Evolutionary conservation across 306 rosid genomes (phyloP).

Genomic region (Vigna mungo): DNA sequence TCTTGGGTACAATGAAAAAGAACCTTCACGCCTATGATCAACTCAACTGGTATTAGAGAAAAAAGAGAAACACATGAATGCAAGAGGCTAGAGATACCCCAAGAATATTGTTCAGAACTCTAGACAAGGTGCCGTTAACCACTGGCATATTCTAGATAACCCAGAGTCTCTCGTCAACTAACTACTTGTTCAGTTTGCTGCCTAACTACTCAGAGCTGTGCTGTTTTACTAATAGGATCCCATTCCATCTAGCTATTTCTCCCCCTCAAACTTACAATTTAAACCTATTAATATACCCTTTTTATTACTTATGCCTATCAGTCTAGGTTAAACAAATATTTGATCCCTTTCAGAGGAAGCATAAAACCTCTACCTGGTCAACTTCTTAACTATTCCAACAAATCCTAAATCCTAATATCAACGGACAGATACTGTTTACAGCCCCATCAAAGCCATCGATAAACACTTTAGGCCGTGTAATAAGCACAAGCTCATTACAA

Average conservation of each 20-base stretch:
- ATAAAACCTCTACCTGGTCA: background rate
- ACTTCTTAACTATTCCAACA: background rate
- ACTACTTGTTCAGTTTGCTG: background rate
- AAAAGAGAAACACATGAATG: background rate
- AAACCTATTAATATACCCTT: background rate
- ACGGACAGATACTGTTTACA: background rate
- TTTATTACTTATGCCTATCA: background rate
- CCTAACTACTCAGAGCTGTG: background rate
- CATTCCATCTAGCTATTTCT: background rate
- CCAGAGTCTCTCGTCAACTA: background rate
- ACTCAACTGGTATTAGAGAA: background rate
- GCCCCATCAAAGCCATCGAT: background rate
- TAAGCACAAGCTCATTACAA: constrained; percentile 7
- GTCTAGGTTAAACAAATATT: background rate
- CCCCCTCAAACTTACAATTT: background rate
- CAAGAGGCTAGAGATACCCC: too few species aligned
- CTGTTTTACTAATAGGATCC: background rate
- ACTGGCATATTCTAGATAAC: background rate
- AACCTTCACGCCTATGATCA: background rate
- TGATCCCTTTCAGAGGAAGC: background rate
- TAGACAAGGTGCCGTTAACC: background rate
- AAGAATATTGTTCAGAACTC: background rate
- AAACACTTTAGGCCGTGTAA: background rate
- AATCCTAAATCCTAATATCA: background rate
- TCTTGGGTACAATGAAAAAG: background rate